Base-by-base conservation (phyloP, 148 eudicot genomes). In the Hydrangea macrophylla region DNA sequence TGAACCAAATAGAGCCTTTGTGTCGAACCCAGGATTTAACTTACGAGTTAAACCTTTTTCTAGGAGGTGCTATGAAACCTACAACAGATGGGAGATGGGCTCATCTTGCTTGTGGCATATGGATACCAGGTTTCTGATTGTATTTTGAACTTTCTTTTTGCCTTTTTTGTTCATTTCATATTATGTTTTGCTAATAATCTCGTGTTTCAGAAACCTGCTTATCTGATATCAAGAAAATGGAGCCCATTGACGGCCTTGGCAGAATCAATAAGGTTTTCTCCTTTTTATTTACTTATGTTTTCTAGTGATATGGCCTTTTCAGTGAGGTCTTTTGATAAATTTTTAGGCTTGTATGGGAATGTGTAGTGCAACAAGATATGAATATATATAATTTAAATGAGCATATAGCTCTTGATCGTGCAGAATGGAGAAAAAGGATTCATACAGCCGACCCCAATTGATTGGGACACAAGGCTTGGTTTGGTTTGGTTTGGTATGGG, bases 21-120 rank as follows among this genome's bases (percentile, higher is more conserved):
- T n/a, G n/a, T n/a, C n/a, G n/a, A n/a, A n/a, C n/a, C n/a, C n/a
- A 31, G 55, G 36, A 69, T 59, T 45, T 31, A 44, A 28, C 71
- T 36, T 55, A 26, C 56, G 64, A 48, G 50, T 22, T 26, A 2
- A 6, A 51, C 9, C 58, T 69, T 60, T 62, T 26, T 70, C 67
- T 70, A 94, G 99, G 99, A 44, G 99, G 99, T 72, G 99, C 96
- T 36, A 88, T 94, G 97, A 94, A 94, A 81, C 97, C 93, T 64
- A 94, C 99, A 65, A 87, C 88, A 26, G 97, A 94, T 83, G 99
- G 97, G 58, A 87, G 84, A 62, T 94, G 99, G 99, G 99, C 99
- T 76, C 99, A 94, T 83, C 88, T 94, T 68, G 90, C 99, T 69
- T 94, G 99, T 84, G 99, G 97, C 69, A 94, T 94, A 75, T 94